Conservation (phyloP, 805 yeast genomes). For the Pichia gijzeniarum region DNA sequence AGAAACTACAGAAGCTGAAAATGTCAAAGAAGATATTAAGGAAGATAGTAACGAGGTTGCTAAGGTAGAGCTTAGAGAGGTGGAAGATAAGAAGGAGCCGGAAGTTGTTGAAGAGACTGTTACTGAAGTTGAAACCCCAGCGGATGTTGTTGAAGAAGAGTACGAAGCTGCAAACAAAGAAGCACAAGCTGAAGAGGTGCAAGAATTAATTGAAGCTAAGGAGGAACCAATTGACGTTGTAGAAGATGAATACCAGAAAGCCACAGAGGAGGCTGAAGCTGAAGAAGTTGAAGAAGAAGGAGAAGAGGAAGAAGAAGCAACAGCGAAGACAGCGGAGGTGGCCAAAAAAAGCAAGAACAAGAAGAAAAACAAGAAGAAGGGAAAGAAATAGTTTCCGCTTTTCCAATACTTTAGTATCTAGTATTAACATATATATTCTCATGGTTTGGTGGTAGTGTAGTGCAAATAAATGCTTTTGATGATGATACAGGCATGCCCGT, state of each 20-base stretch:
- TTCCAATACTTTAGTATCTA: neutral
- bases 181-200: neutral
- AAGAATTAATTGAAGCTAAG: constrained; percentile 9
- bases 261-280: constrained; percentile 1
- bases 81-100: constrained; percentile 7
- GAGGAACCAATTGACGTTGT: constrained; percentile 8
- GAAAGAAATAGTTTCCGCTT: constrained; percentile 6
- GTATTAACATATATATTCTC: too few relatives aligned
- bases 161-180: neutral
- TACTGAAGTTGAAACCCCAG: constrained; percentile 5
- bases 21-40: constrained; percentile 10
- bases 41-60: constrained; percentile 6
- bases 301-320: constrained; percentile 28
- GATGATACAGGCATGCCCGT: too few relatives aligned
- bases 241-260: neutral
- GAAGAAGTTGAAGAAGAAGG: constrained; percentile 15
- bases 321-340: neutral
- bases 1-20: constrained; percentile 11
- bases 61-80: constrained; percentile 2
- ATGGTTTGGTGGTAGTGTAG: too few relatives aligned
- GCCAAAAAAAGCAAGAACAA: constrained; percentile 6
- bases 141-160: constrained; percentile 3
- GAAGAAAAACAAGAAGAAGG: constrained; percentile 16
- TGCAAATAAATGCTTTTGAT: too few relatives aligned
- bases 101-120: constrained; percentile 10